Evolutionary conservation across 2,329 filamentous ascomycete species (phyloP), one percentile per base, ranked within the genome.

Genomic region (Fusarium sp.): DNA sequence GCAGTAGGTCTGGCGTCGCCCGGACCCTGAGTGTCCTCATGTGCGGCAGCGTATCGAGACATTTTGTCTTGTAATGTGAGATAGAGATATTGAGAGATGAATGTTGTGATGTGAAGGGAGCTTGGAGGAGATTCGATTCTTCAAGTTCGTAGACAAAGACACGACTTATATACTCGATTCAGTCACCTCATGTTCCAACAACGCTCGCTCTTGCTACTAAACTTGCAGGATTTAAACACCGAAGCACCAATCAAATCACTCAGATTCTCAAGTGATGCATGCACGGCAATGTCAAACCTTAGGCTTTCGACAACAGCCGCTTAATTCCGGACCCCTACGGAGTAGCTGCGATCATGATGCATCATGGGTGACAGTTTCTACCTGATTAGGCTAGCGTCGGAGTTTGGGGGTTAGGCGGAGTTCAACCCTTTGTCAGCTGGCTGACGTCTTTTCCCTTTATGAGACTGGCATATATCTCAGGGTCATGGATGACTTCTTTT

Each of bases 1-100:
- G 84, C 84, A 3, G 83, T 85, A 20, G 84, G 84, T 6, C 83
- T 80, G 32, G 78, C 74, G 67, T 85, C 84, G 5, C 83, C 83
- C 5, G 82, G 79, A 1, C 83, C 84, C 8, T 68, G 63, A 9
- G 74, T 60, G 11, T 75, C 74, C 1, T 72, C 50, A 34, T 75
- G 63, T 48, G 68, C 54, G 2, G 55, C 42, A 8, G 61, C 58
- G 58, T 75, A 75, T 42, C 28, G 63, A 64, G 63, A 66, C 63
- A 66, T 66, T 9, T 7, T 41, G 34, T 7, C 8, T 58, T 14
- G 36, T 42, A 15, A 38, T 28, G 7, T 20, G 30, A 32, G 9
- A 18, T 22, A 18, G 13, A 36, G 10, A 10, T 45, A 39, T 10
- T 32, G 22, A 26, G n/a, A 34, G 12, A 15, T 41, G 5, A n/a